These are phyloP conservation scores for Vickermania spadyakhi DNA, from an alignment of 208 protist genomes.

Conservation along the genomic window DNA sequence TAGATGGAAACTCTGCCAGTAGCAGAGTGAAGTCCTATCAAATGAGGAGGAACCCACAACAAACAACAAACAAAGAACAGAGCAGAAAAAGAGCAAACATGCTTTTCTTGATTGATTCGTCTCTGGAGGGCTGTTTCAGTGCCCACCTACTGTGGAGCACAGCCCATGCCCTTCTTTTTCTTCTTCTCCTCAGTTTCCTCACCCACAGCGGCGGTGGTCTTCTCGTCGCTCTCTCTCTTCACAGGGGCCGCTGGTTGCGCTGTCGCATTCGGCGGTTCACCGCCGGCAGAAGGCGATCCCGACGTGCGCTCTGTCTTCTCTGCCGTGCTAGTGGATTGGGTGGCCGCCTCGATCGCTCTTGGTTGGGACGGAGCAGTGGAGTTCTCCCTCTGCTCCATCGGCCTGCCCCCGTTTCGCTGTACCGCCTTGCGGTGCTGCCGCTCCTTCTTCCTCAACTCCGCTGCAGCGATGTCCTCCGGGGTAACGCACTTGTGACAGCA, in stretches of 20 bases:
- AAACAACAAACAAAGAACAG: too few relatives aligned
- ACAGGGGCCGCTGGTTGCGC: slow-evolving; percentile 1
- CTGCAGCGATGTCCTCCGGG: not conserved
- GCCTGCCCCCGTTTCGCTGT: not conserved
- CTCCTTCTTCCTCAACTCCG: not conserved
- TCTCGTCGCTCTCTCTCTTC: slow-evolving; percentile 4
- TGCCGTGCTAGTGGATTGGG: not conserved
- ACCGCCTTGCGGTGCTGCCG: not conserved
- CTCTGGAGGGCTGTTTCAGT: not conserved
- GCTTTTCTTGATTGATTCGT: too few relatives aligned
- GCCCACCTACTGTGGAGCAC: not conserved
- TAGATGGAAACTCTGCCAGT: too few relatives aligned
- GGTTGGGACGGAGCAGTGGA: not conserved
- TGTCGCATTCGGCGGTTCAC: slow-evolving; percentile 1
- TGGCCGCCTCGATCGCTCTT: not conserved
- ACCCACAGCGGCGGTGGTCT: slow-evolving; percentile 8
- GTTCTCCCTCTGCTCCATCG: not conserved
- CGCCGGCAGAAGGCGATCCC: not conserved
- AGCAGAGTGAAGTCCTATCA: too few relatives aligned
- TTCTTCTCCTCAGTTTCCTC: slow-evolving; percentile 7
- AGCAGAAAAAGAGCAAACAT: too few relatives aligned
- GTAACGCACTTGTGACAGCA: slow-evolving; percentile 1
- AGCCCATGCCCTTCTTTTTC: slow-evolving; percentile 4
- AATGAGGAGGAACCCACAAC: too few relatives aligned
- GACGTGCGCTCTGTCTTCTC: not conserved